Conservation (phyloP, 2,329 filamentous ascomycete species). For the Magnaporthiopsis poae region DNA sequence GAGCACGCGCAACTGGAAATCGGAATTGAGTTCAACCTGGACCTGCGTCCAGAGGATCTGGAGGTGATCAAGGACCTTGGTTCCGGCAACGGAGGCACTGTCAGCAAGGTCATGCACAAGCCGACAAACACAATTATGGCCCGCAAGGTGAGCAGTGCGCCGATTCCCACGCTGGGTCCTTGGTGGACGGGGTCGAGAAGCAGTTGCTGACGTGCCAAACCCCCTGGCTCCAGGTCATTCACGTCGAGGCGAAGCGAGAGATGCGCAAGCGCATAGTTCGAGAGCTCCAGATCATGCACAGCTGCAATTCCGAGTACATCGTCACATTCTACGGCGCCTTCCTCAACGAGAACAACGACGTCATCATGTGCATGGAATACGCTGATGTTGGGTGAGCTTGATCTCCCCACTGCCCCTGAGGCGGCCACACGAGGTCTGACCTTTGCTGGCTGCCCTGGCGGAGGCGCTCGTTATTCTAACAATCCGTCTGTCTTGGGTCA, state of each 20-base stretch:
- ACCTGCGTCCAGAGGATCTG: slow-evolving; percentile 82
- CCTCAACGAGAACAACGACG: slow-evolving; percentile 90
- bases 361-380: slow-evolving; percentile 99
- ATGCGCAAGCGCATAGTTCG: slow-evolving; percentile 93
- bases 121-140: slow-evolving; percentile 96
- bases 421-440: neutral
- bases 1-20: slow-evolving; percentile 73
- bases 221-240: slow-evolving; percentile 63
- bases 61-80: slow-evolving; percentile 90
- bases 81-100: slow-evolving; percentile 90
- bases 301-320: slow-evolving; percentile 93
- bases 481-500: neutral
- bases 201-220: neutral
- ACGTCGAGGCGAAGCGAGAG: slow-evolving; percentile 95
- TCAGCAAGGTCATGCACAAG: slow-evolving; percentile 93
- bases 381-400: slow-evolving; percentile 90
- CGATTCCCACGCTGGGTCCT: neutral
- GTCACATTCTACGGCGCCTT: slow-evolving; percentile 97
- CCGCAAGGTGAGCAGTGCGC: slow-evolving; percentile 60
- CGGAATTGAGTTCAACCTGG: slow-evolving; percentile 90
- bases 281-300: slow-evolving; percentile 96
- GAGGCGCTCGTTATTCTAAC: neutral
- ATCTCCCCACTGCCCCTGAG: neutral
- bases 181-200: neutral
- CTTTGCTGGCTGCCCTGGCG: neutral